Base-by-base conservation (phyloP, 352 stramenopile species). In the Phytophthora constricta region DNA sequence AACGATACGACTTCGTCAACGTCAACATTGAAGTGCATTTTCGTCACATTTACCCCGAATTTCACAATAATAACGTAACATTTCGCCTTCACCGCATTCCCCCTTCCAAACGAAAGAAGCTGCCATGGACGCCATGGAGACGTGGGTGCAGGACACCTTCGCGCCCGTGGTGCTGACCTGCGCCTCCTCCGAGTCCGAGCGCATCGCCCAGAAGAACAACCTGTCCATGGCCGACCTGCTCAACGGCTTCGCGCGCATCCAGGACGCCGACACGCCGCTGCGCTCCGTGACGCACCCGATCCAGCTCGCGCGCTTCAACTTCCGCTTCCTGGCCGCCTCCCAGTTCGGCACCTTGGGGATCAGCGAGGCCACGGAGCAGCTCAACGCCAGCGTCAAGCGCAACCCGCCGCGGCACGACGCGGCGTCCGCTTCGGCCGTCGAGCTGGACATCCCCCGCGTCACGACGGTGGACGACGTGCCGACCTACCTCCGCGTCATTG, bases 171-270 rank as follows among this genome's bases (percentile, higher is more conserved):
- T 96, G 68, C 82, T 96, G 34, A 90, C 86, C 17, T 90, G 86
- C 74, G 68, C 82, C 46, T 92, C 86, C 11, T 67, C 75, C 11
- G 88, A 96, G 70, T 84, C 86, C 3, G 86, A 96, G 68, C 86
- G 88, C 34, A 81, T 96, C 56, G 76, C 80, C 37, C 78, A 86
- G 50, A 96, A 96, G 76, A 96, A 94, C 65, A 86, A 84, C 42
- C 67, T 96, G n/a, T 76, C 78, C 5, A 71, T 95, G 23, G 74
- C 83, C 3, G 79, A 95, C 48, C 55, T 96, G 27, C 72, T 96
- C 28, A 95, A 91, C 48, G 88, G 76, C 19, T 95, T 93, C 63
- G 62, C 77, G 23, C 75, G 83, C 49, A 60, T 96, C 41, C 55
- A 77, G 8, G 68, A 87, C 51, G 80, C 79, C 50, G 80, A 96